Evolutionary conservation across 352 stramenopile species (phyloP), one percentile per base, ranked within the genome.

Genomic region (Phytophthora lateralis): DNA sequence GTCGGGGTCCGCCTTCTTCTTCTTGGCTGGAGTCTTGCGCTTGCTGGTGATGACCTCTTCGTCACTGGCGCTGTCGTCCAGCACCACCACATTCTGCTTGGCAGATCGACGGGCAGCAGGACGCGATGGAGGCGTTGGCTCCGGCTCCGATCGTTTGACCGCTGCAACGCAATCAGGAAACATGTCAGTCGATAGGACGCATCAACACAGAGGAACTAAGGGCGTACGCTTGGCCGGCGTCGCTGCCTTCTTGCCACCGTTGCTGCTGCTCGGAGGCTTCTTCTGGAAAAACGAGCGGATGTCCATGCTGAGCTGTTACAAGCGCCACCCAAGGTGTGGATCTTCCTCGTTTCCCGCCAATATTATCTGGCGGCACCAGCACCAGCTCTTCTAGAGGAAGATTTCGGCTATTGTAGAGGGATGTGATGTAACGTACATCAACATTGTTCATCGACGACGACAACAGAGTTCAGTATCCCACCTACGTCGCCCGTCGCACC

Each of bases 241-340:
- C 15, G 34, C 46, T 10, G 41, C 32, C 38, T 82, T 73, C 55
- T 76, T 76, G 18, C 30, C 66, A 27, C 49, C 60, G 21, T 50
- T 60, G 15, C 27, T 50, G 41, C 27, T 54, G 10, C 66, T 57
- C 6, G 59, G 32, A 46, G 68, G 54, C 48, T 86, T 82, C 50
- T 89, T 76, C 53, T 77, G 52, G 66, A 96, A 96, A 57, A 96
- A 96, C 55, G 81, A 84, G 49, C 87, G 85, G 60, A 96, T 96
- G 71, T 96, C 87, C 87, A 96, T 73, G 15, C 27, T 43, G 35
- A 51, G 12, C 9, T 30, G 51, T 38, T 56, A 54, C 56, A 30
- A 60, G 41, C 21, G 18, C 10, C 30, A 35, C n/a, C 12, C 24
- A 30, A 49, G 20, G 17, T 12, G 50, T 55, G 60, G 56, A 60